phyloP scores from a whole-genome alignment of 192 early-diverging fungal genomes.

The Pilaira anomala region DNA sequence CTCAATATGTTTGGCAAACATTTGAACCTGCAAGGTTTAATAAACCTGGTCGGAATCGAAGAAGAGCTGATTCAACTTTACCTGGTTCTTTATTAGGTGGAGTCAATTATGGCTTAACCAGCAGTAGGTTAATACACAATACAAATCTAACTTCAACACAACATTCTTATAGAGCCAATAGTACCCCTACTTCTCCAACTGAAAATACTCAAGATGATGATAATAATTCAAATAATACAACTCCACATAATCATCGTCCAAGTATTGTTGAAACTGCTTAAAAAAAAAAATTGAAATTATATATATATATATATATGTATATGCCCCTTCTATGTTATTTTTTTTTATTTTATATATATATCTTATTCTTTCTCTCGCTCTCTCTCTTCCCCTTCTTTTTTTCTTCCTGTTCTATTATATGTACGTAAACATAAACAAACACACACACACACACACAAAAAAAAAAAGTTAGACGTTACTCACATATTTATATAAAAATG shows the following conservation, averaged over 20 bases:
- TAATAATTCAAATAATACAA: slow-evolving; percentile 1
- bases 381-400: slow-evolving; percentile 3
- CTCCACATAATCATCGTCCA: not conserved
- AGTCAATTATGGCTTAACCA: slow-evolving; percentile 32
- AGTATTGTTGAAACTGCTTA: too few relatives aligned
- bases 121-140: slow-evolving; percentile 13
- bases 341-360: slow-evolving; percentile 5
- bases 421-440: not conserved
- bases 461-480: too few relatives aligned
- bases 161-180: slow-evolving; percentile 1
- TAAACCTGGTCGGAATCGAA: slow-evolving; percentile 30
- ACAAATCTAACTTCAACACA: slow-evolving; percentile 1
- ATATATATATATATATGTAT: too few relatives aligned
- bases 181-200: slow-evolving; percentile 30
- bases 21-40: slow-evolving; percentile 54
- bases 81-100: slow-evolving; percentile 20
- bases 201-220: not conserved
- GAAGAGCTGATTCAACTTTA: slow-evolving; percentile 21
- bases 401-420: slow-evolving; percentile 5
- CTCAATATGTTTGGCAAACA: slow-evolving; percentile 65
- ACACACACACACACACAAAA: too few relatives aligned
- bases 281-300: too few relatives aligned
- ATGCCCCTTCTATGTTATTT: not conserved
- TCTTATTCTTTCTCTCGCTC: too few relatives aligned
- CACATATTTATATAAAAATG: too few relatives aligned